These are phyloP conservation scores for Ascomycota sp. DNA, from an alignment of 2,329 filamentous ascomycete genomes.

Conservation along the genomic window DNA sequence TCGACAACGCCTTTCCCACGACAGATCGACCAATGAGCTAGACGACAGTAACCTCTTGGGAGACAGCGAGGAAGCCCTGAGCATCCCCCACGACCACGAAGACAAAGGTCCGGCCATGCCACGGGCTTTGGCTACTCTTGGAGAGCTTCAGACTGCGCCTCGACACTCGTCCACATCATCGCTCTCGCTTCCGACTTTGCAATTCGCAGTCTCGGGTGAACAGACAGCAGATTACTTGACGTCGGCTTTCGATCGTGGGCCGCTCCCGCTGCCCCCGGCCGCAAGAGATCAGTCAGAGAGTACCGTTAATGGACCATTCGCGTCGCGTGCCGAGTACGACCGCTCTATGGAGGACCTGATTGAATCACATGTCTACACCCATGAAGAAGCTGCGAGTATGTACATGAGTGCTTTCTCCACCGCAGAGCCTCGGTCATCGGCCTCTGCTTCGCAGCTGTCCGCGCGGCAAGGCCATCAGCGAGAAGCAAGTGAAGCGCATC, in stretches of 20 bases:
- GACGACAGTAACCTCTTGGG: slow-evolving; percentile 12
- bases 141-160: slow-evolving; percentile 9
- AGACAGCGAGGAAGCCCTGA: slow-evolving; percentile 35
- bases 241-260: background rate
- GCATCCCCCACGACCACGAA: slow-evolving; percentile 32
- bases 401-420: slow-evolving; percentile 58
- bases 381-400: slow-evolving; percentile 70
- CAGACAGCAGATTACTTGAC: background rate
- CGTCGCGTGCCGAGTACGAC: background rate
- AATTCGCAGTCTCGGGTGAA: background rate
- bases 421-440: slow-evolving; percentile 10
- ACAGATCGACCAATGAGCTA: slow-evolving; percentile 5
- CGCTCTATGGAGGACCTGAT: slow-evolving; percentile 27
- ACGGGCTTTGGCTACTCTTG: slow-evolving; percentile 26
- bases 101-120: slow-evolving; percentile 27
- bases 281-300: background rate
- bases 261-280: background rate
- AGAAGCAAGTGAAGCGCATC: no score
- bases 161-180: slow-evolving; percentile 7
- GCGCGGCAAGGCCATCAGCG: no score
- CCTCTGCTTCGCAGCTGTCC: background rate
- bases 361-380: slow-evolving; percentile 51
- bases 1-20: slow-evolving; percentile 5
- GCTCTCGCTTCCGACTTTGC: background rate
- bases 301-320: background rate